phyloP scores from a whole-genome alignment of 2,329 filamentous ascomycete species.

The Clonostachys solani region DNA sequence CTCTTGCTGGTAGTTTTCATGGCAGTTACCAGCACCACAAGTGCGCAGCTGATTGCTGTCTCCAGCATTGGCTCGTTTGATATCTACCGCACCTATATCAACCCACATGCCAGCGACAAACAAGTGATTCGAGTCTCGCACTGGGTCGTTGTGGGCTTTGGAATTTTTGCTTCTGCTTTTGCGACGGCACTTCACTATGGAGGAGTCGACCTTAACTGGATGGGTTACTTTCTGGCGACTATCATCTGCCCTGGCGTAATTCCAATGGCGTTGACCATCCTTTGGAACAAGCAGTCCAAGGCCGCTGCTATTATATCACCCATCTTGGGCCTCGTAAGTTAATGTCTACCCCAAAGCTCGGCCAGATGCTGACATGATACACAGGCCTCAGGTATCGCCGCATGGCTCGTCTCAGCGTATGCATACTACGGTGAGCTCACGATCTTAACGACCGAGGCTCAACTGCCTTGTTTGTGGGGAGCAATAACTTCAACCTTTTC shows the following conservation, averaged over 20 bases:
- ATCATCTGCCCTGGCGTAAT: conserved; percentile 84
- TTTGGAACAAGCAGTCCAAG: conserved; percentile 77
- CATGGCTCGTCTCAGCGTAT: conserved; percentile 73
- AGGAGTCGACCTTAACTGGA: conserved; percentile 56
- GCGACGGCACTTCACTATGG: conserved; percentile 71
- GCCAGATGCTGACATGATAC: too few species aligned
- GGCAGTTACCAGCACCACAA: conserved; percentile 82
- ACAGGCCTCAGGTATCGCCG: conserved; percentile 53
- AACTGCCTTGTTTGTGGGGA: conserved; percentile 83
- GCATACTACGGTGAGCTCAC: conserved; percentile 60
- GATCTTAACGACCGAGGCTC: conserved; percentile 72
- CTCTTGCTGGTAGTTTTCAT: conserved; percentile 83
- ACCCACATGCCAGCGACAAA: conserved; percentile 70
- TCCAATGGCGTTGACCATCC: conserved; percentile 73
- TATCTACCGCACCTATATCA: conserved; percentile 82
- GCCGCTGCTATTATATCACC: conserved; percentile 66
- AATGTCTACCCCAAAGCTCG: too few species aligned
- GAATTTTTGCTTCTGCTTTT: conserved; percentile 36
- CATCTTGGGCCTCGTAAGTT: conserved; percentile 52
- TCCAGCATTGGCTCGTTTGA: conserved; percentile 86
- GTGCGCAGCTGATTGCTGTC: conserved; percentile 80
- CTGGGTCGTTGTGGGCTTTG: conserved; percentile 50
- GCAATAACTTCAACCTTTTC: conserved; percentile 73
- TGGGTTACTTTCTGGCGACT: conserved; percentile 92
- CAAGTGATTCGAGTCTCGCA: conserved; percentile 79